These are phyloP conservation scores for Penicillium sp. DNA, from an alignment of 2,329 filamentous ascomycete genomes.

Conservation along the genomic window DNA sequence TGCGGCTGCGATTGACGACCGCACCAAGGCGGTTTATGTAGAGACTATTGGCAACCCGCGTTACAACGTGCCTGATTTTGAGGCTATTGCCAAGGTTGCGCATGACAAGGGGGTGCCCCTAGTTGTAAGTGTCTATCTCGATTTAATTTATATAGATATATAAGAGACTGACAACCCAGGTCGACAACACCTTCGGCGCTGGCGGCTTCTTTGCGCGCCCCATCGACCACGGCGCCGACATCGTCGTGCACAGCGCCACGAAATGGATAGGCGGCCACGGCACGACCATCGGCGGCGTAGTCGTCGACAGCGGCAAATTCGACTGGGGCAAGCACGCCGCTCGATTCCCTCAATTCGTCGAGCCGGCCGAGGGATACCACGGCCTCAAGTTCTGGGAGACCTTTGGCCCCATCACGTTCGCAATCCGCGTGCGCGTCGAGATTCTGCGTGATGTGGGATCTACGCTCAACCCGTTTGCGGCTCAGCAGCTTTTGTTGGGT, in stretches of 20 bases:
- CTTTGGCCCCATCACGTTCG: slow-evolving; percentile 76
- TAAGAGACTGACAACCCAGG: slow-evolving; percentile 40
- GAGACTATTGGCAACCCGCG: slow-evolving; percentile 92
- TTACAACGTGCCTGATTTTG: slow-evolving; percentile 90
- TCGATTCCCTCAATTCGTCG: slow-evolving; percentile 88
- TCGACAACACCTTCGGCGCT: slow-evolving; percentile 94
- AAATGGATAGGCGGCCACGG: slow-evolving; percentile 98
- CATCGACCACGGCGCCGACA: slow-evolving; percentile 87
- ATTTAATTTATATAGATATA: neutral
- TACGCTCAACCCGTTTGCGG: slow-evolving; percentile 80
- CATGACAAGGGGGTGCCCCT: slow-evolving; percentile 66
- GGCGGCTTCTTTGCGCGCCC: slow-evolving; percentile 84
- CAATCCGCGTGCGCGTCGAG: slow-evolving; percentile 83
- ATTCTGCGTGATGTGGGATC: slow-evolving; percentile 82
- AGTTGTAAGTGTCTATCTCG: slow-evolving; percentile 41
- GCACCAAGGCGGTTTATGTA: slow-evolving; percentile 86
- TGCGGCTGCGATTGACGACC: slow-evolving; percentile 78
- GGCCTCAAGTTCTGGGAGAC: slow-evolving; percentile 90
- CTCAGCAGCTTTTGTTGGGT: slow-evolving; percentile 86
- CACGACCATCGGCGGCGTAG: slow-evolving; percentile 81
- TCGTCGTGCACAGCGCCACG: slow-evolving; percentile 89
- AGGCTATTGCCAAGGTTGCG: slow-evolving; percentile 76
- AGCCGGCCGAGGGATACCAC: slow-evolving; percentile 84
- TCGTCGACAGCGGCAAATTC: slow-evolving; percentile 87
- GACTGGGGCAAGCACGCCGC: slow-evolving; percentile 82